Evolutionary conservation across 768 basidiomycete genomes (phyloP).

Genomic region (Panaeolus cyanescens): DNA sequence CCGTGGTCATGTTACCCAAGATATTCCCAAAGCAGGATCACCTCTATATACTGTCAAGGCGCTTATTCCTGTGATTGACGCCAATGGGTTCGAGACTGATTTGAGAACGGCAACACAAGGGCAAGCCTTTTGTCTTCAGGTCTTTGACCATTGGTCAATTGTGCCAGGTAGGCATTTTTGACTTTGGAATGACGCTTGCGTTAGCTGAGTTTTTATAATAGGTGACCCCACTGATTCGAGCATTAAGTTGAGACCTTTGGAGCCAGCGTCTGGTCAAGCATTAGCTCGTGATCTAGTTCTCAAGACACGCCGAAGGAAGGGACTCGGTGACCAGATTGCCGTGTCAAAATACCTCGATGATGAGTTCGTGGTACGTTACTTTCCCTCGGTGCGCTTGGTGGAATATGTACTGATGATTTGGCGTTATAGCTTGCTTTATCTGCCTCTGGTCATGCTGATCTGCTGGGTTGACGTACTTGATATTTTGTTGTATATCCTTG

Average conservation of each 20-base stretch:
- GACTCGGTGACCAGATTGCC: constrained; percentile 94
- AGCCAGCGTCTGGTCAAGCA: constrained; percentile 96
- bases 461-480: constrained; percentile 54
- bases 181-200: constrained; percentile 23
- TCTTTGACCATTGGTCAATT: constrained; percentile 98
- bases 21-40: constrained; percentile 96
- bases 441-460: constrained; percentile 93
- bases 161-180: constrained; percentile 76
- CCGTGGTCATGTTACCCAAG: constrained; percentile 98
- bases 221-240: constrained; percentile 98
- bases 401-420: neutral
- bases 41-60: constrained; percentile 98
- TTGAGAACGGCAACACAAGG: constrained; percentile 96
- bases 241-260: constrained; percentile 93
- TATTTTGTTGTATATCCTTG: constrained; percentile 2
- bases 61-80: constrained; percentile 96
- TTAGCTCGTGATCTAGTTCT: constrained; percentile 93
- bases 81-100: constrained; percentile 99
- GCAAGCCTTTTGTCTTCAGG: constrained; percentile 97
- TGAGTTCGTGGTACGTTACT: constrained; percentile 81
- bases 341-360: constrained; percentile 98
- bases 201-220: constrained; percentile 28
- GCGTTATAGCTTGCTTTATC: constrained; percentile 78
- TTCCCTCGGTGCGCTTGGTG: neutral
- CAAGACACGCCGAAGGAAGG: constrained; percentile 95